Evolutionary conservation across 177 flowering plant species (phyloP).

Genomic region (Vitis hybrid): DNA sequence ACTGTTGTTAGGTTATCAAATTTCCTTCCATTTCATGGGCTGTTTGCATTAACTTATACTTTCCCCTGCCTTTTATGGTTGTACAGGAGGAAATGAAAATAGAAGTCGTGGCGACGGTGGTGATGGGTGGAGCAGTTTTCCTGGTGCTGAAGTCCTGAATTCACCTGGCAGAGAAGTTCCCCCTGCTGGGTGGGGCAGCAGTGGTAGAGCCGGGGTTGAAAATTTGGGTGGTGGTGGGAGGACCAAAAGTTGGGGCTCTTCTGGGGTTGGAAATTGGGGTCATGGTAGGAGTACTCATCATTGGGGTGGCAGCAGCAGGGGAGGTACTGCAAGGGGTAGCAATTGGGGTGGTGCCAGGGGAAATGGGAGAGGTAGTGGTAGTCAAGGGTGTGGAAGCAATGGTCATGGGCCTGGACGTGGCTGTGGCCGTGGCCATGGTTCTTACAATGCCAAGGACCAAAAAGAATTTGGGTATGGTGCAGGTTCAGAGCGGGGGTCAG

Average conservation of each 20-base stretch:
- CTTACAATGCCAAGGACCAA: no score
- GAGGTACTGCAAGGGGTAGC: conserved; percentile 9
- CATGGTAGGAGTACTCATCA: no score
- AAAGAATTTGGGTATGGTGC: no score
- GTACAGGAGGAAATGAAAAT: conserved; percentile 54
- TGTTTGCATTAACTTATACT: no score
- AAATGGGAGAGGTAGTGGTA: conserved; percentile 16
- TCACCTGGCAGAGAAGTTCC: conserved; percentile 70
- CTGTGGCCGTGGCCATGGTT: no score
- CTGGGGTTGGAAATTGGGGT: no score
- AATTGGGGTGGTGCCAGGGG: conserved; percentile 18
- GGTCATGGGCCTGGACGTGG: conserved; percentile 2
- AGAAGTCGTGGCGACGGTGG: conserved; percentile 38
- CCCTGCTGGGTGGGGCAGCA: conserved; percentile 72
- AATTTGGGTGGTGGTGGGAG: conserved; percentile 6
- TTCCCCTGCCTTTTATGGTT: no score
- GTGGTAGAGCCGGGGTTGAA: conserved; percentile 27
- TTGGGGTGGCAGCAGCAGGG: conserved; percentile 18
- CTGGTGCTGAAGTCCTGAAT: conserved; percentile 67
- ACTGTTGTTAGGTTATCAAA: no score
- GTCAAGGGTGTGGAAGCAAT: conserved; percentile 1
- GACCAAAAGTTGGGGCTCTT: no score
- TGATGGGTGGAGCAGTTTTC: conserved; percentile 48
- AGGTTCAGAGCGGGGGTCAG: no score
- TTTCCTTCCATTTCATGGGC: no score